A percentile compares a stretch with the other conserved stretches of the same genome.
These are phyloP conservation scores for Boletus speciosus DNA, from an alignment of 768 basidiomycete species.

Conservation along the genomic window DNA sequence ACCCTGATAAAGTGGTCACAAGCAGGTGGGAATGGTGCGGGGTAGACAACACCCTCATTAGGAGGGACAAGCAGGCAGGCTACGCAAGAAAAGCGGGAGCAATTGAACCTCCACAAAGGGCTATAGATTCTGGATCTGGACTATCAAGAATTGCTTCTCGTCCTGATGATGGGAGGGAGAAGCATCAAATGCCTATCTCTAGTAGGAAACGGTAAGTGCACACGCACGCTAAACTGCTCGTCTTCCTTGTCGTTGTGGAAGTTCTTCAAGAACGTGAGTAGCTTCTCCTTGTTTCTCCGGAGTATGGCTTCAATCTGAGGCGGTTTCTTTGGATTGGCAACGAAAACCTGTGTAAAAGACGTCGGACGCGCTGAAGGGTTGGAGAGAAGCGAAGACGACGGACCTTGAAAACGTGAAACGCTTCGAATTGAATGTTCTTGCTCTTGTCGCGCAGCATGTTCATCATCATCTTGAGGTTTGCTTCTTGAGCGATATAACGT, in stretches of 20 bases:
- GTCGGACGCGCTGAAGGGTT: background rate
- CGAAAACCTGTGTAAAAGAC: constrained; percentile 68
- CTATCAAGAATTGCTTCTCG: constrained; percentile 95
- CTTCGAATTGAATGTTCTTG: constrained; percentile 99
- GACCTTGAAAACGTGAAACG: constrained; percentile 99
- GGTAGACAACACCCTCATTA: background rate
- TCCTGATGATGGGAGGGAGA: constrained; percentile 41
- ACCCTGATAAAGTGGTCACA: background rate
- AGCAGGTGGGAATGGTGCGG: constrained; percentile 6
- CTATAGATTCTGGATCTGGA: constrained; percentile 81
- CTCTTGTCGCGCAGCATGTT: constrained; percentile 96
- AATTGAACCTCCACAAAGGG: background rate
- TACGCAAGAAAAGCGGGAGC: background rate
- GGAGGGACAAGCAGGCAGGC: background rate
- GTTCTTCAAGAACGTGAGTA: constrained; percentile 80
- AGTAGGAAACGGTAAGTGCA: background rate
- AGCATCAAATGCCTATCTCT: background rate
- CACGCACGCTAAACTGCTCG: constrained; percentile 85
- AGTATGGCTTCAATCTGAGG: constrained; percentile 90
- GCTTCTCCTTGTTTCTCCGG: constrained; percentile 89
- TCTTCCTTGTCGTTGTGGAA: constrained; percentile 99
- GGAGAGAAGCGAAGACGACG: constrained; percentile 13
- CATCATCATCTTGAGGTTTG: constrained; percentile 99
- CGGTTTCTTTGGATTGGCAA: constrained; percentile 99
- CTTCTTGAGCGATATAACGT: constrained; percentile 90